Percentiles rank a stretch among this genome's conserved stretches.
Evolutionary conservation across 306 rosid species (phyloP).

Genomic region (Sicyos baderoa): DNA sequence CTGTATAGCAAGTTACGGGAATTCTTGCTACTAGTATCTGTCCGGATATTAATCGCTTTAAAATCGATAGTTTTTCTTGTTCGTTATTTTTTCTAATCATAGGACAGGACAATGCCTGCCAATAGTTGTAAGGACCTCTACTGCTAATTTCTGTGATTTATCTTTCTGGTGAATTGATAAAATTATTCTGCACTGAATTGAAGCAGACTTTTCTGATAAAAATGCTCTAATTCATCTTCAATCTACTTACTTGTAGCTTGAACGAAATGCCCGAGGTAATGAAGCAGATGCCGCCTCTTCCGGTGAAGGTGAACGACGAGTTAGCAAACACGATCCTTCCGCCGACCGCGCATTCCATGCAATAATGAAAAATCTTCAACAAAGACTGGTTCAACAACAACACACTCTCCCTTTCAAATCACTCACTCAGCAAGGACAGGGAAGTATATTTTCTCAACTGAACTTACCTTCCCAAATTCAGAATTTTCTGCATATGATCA

Average conservation of each 20-base stretch:
- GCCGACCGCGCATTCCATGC: slow-evolving; percentile 44
- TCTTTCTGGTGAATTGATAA: background rate
- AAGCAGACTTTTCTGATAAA: no score
- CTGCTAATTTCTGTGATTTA: background rate
- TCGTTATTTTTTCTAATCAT: no score
- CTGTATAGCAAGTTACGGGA: background rate
- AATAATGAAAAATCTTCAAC: slow-evolving; percentile 31
- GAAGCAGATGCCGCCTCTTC: slow-evolving; percentile 98
- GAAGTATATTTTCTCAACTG: slow-evolving; percentile 12
- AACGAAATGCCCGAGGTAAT: slow-evolving; percentile 71
- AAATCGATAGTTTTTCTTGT: no score
- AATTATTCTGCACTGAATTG: no score
- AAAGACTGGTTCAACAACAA: background rate
- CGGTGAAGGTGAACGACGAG: slow-evolving; percentile 84
- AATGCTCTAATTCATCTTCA: background rate
- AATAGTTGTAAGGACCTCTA: background rate
- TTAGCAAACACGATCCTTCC: slow-evolving; percentile 71
- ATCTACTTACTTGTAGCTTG: slow-evolving; percentile 33
- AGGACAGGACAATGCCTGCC: background rate
- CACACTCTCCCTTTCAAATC: background rate
- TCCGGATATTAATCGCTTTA: background rate
- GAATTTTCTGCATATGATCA: slow-evolving; percentile 17
- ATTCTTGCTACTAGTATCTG: background rate
- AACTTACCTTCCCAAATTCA: background rate
- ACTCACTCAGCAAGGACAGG: slow-evolving; percentile 10